Conservation (phyloP, 140 eudicot genomes). For the Oenanthe javanica region DNA sequence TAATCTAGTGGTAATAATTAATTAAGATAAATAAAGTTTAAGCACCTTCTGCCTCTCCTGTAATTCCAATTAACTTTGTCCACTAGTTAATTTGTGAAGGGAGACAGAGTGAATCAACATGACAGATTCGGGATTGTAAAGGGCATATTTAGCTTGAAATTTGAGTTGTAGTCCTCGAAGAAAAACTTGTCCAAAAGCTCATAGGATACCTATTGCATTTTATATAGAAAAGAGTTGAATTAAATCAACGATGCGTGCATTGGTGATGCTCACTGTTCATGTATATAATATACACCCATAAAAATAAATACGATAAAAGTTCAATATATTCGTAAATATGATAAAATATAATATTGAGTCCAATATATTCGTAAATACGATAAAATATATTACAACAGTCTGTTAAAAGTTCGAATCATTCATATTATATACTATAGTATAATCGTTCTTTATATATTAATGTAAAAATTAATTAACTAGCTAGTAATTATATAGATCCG, state of each 20-base stretch:
- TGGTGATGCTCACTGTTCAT: constrained; percentile 1
- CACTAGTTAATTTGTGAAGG: not conserved
- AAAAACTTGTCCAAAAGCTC: not conserved
- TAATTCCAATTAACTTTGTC: constrained; percentile 5
- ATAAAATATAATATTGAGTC: no score
- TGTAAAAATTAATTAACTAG: not conserved
- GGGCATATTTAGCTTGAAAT: constrained; percentile 3
- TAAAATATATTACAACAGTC: no score
- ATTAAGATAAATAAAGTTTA: not conserved
- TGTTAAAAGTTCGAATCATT: no score
- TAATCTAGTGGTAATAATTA: not conserved
- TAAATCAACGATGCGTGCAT: not conserved
- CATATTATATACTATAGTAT: no score
- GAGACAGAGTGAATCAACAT: constrained; percentile 1
- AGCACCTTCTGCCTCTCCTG: not conserved
- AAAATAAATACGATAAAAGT: no score
- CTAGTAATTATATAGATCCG: not conserved
- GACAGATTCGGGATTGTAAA: constrained; percentile 7
- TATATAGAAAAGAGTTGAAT: not conserved
- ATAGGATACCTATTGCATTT: constrained; percentile 4
- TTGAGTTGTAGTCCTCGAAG: not conserved
- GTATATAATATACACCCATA: not conserved
- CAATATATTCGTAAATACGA: no score
- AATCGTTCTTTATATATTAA: no score
- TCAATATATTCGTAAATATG: no score